Conservation (phyloP, 2,329 filamentous ascomycete genomes). For the Verruconis gallopava region DNA sequence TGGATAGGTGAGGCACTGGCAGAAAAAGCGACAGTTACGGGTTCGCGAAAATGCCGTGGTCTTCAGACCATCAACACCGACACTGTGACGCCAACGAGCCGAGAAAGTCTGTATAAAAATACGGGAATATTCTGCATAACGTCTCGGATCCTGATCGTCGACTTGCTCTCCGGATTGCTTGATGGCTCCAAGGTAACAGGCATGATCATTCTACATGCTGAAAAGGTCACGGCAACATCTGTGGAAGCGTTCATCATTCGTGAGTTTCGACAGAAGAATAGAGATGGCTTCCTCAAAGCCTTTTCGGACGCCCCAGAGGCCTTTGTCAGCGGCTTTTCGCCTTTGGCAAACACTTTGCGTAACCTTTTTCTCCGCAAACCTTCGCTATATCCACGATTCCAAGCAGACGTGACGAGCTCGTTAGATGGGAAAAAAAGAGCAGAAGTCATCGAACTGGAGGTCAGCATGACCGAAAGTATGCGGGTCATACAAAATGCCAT, state of each 20-base stretch:
- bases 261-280: constrained; percentile 91
- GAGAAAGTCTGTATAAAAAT: constrained; percentile 81
- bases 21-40: constrained; percentile 85
- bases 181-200: constrained; percentile 78
- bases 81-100: constrained; percentile 68
- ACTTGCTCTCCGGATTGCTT: constrained; percentile 73
- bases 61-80: constrained; percentile 91
- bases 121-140: constrained; percentile 95
- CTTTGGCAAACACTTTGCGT: constrained; percentile 78
- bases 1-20: constrained; percentile 96
- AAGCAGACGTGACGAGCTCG: constrained; percentile 76
- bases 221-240: constrained; percentile 72
- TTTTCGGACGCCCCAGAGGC: constrained; percentile 91
- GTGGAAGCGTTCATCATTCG: constrained; percentile 90
- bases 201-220: constrained; percentile 75
- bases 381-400: constrained; percentile 86
- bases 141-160: constrained; percentile 86
- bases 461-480: constrained; percentile 94
- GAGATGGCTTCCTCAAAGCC: constrained; percentile 83
- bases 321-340: constrained; percentile 77
- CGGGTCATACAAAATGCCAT: constrained; percentile 85
- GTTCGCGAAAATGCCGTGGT: constrained; percentile 61
- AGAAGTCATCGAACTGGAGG: constrained; percentile 92
- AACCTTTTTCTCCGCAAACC: constrained; percentile 83
- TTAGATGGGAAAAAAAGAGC: constrained; percentile 86